These are phyloP conservation scores for Brassica incana DNA, from an alignment of 345 rosid species.

Conservation along the genomic window DNA sequence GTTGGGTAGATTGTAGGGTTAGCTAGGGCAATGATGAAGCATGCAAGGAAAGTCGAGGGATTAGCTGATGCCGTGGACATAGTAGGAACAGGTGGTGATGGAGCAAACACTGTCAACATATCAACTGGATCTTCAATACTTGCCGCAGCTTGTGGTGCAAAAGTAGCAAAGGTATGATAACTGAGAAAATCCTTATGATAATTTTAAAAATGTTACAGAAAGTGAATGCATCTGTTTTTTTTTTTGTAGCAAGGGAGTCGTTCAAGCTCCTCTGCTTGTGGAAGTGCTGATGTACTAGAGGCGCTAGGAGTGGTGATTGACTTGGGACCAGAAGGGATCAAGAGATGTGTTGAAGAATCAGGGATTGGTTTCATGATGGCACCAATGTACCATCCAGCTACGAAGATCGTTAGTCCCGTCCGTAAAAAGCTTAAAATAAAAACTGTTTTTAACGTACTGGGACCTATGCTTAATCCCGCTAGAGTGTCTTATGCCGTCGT, in stretches of 20 bases:
- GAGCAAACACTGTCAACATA: constrained; percentile 90
- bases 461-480: constrained; percentile 95
- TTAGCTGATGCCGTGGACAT: constrained; percentile 72
- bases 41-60: constrained; percentile 78
- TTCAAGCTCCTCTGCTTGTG: constrained; percentile 97
- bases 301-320: constrained; percentile 77
- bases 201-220: background rate
- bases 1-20: constrained; percentile 68
- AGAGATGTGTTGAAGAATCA: constrained; percentile 71
- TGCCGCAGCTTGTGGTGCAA: constrained; percentile 94
- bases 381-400: constrained; percentile 83
- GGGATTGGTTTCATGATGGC: constrained; percentile 96
- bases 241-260: constrained; percentile 87
- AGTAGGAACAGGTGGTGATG: constrained; percentile 98
- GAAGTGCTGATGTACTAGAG: constrained; percentile 95
- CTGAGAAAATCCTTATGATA: background rate
- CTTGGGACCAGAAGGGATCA: constrained; percentile 77
- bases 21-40: constrained; percentile 82
- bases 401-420: constrained; percentile 83
- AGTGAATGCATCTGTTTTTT: background rate
- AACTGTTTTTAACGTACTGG: constrained; percentile 86
- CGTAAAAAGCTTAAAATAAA: constrained; percentile 79
- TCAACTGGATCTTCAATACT: constrained; percentile 94
- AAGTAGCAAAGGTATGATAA: constrained; percentile 77
- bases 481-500: constrained; percentile 80